Conservation (phyloP, 495 filamentous ascomycete species). For the Aspergillus panamensis region DNA sequence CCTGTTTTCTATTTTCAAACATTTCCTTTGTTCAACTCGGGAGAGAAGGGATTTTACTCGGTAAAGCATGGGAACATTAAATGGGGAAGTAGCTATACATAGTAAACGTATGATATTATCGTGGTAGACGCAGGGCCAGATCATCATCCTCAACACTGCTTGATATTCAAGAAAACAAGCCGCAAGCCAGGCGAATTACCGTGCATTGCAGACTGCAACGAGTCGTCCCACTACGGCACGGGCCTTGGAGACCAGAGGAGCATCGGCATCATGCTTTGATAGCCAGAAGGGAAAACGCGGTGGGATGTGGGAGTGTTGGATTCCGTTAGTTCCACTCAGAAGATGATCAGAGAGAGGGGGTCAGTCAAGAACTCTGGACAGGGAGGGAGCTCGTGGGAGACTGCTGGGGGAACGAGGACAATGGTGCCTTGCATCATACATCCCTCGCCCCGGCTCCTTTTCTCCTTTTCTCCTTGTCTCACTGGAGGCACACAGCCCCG, state of each 20-base stretch:
- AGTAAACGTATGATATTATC: too few relatives aligned
- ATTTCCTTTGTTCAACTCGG: too few relatives aligned
- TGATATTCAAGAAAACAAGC: background rate
- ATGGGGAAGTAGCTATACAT: too few relatives aligned
- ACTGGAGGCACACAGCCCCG: conserved; percentile 17
- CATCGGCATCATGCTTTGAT: background rate
- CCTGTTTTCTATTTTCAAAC: too few relatives aligned
- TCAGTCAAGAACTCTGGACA: conserved; percentile 7
- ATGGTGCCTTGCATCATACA: conserved; percentile 25
- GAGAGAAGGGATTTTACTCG: too few relatives aligned
- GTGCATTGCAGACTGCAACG: conserved; percentile 21
- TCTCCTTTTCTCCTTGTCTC: conserved; percentile 28
- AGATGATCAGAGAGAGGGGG: background rate
- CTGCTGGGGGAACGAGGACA: background rate
- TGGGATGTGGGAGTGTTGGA: background rate
- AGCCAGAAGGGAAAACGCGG: background rate
- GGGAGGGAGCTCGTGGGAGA: conserved; percentile 16
- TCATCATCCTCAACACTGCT: too few relatives aligned
- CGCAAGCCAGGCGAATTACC: conserved; percentile 4
- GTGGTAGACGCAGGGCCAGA: too few relatives aligned
- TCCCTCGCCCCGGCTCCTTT: conserved; percentile 8
- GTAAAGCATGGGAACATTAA: too few relatives aligned
- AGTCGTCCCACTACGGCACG: conserved; percentile 20
- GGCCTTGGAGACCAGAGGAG: background rate
- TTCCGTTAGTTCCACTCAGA: conserved; percentile 1